Evolutionary conservation across 179 eudicot genomes (phyloP), one percentile per base, ranked within the genome.

Genomic region (Spinacia oleracea): DNA sequence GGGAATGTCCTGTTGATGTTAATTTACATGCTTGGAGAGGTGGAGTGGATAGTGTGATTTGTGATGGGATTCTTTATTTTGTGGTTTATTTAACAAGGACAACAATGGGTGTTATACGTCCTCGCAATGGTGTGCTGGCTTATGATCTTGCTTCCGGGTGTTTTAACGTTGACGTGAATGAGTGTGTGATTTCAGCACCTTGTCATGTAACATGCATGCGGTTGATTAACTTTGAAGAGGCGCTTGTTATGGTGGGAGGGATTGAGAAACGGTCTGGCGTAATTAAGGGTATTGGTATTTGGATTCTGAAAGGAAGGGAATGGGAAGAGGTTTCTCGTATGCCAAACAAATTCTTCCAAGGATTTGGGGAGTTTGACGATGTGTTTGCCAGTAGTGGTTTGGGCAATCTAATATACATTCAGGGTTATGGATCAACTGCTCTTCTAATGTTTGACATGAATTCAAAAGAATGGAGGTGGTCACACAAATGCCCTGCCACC

Each of bases 201-300:
- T 84, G 84, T 73, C 78, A 42, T 5, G 62, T 86, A 60, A 75
- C 84, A 2, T 84, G 89, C 78, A 78, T 79, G 78, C 72, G 87
- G 55, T 66, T 87, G 69, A 67, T 87, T 74, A 82, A 84, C 71
- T 45, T 87, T 23, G 70, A 78, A 27, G 84, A 82, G 8, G 70
- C 56, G 63, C 79, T 87, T 40, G 84, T 84, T 27, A 72, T 87
- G 84, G 87, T 87, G 34, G 87, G 84, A 80, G 89, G 87, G 27
- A 80, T 87, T 6, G 87, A 83, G 77, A 84, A 81, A 65, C 74
- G 85, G 0, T 72, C 83, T 29, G 84, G 82, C 20, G 51, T 80
- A 16, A 72, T 85, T 10, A 80, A 68, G 80, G 85, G 82, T 38
- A 82, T 86, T 25, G 83, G 85, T 9, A 60, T 84, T 5, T 87